Percentiles rank a stretch among this genome's conserved stretches.
Conservation (phyloP, 2,329 filamentous ascomycete species). For the Scedosporium minutisporum region DNA sequence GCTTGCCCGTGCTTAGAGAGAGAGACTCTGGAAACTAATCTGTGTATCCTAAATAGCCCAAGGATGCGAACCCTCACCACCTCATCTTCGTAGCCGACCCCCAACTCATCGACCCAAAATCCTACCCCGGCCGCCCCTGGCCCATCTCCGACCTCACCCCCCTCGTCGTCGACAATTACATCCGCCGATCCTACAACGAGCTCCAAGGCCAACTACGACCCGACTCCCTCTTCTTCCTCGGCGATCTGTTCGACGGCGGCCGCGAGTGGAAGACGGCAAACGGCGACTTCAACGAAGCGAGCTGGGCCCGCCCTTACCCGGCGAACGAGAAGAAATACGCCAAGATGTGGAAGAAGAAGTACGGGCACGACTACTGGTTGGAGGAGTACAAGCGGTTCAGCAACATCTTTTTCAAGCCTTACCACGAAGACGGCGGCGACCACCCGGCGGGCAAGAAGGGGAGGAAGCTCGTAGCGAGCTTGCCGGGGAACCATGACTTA, state of each 20-base stretch:
- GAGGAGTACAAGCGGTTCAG: conserved; percentile 78
- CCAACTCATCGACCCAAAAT: conserved; percentile 86
- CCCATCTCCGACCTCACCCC: conserved; percentile 44
- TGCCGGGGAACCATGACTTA: conserved; percentile 92
- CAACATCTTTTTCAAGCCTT: conserved; percentile 60
- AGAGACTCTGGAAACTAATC: not conserved
- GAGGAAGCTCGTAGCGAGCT: conserved; percentile 68
- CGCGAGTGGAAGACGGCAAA: conserved; percentile 79
- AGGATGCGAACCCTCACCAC: conserved; percentile 69
- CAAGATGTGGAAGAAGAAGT: conserved; percentile 62
- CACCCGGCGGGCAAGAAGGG: conserved; percentile 31
- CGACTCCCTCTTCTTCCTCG: conserved; percentile 82
- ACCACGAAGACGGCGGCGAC: conserved; percentile 44
- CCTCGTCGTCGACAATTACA: conserved; percentile 75
- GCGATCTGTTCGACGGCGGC: conserved; percentile 91
- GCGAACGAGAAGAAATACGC: conserved; percentile 43
- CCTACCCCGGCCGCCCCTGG: conserved; percentile 74
- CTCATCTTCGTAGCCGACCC: conserved; percentile 81
- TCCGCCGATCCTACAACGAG: conserved; percentile 70
- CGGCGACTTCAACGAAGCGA: conserved; percentile 49
- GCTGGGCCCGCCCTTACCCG: conserved; percentile 45
- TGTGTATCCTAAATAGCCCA: conserved; percentile 44
- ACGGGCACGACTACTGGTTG: conserved; percentile 77
- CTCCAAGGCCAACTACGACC: conserved; percentile 70
- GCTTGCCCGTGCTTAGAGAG: not conserved